Base-by-base conservation (phyloP, 164 flowering plant species). In the Vitis labrusca region DNA sequence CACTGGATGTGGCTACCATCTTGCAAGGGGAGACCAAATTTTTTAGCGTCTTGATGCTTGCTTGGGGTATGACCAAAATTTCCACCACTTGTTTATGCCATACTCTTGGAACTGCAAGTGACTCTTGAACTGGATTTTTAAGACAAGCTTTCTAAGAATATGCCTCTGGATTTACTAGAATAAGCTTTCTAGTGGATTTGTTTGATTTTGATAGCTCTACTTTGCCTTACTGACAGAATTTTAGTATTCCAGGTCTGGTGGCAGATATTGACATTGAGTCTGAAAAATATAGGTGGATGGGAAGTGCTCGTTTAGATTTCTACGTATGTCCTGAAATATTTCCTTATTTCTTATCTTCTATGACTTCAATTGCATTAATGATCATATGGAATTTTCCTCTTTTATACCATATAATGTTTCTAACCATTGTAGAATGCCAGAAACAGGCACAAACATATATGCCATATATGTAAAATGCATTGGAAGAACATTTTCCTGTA, bases 211-310 rank as follows among this genome's bases (percentile, higher is more conserved):
- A 47, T 57, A n/a, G 3, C 55, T 10, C 12, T 19, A n/a, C 13
- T 63, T 16, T 17, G 66, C 50, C 7, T 63, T 54, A 10, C 59
- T 50, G 50, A 1, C 23, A 51, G 13, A 10, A 11, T 62, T 8
- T 55, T 67, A 14, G 68, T 55, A 59, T 74, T 80, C 69, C 85
- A 96, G 99, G 99, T 70, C 79, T 96, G 54, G 86, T 93, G 69
- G 98, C 99, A 14, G 99, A 96, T 81, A 88, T 96, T 67, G 99
- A 96, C 75, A 91, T 96, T 50, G 99, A 96, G 71, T 96, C 99
- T 69, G 99, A 96, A 83, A 96, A 88, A 68, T 96, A 86, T 69
- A 79, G 99, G 71, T 96, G 98, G 97, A 93, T 96, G 97, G 99
- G 99, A 69, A 85, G 98, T 77, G 83, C 91, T 76, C 97, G 99